phyloP scores from a whole-genome alignment of 1,284 basidiomycete species.

The Sphaerobolus stellatus region DNA sequence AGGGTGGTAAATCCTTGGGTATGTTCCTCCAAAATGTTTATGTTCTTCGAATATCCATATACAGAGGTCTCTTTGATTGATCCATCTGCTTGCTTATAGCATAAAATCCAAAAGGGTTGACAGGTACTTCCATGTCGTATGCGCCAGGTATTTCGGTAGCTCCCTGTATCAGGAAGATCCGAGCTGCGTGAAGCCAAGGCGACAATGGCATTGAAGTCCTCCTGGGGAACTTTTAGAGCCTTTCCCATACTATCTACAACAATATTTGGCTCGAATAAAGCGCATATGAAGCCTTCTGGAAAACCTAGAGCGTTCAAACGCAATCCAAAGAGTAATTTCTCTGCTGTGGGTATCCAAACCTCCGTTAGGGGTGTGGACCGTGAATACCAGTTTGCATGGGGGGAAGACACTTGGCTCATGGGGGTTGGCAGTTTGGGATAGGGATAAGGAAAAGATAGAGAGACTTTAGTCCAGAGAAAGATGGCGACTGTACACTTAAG shows the following conservation, averaged over 20 bases:
- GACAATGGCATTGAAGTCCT: slow-evolving; percentile 37
- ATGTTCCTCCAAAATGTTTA: slow-evolving; percentile 34
- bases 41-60: slow-evolving; percentile 37
- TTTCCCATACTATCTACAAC: slow-evolving; percentile 43
- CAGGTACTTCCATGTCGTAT: slow-evolving; percentile 33
- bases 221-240: slow-evolving; percentile 31
- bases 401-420: too few relatives aligned
- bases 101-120: slow-evolving; percentile 42
- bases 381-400: slow-evolving; percentile 12
- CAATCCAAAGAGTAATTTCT: slow-evolving; percentile 36
- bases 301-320: slow-evolving; percentile 40
- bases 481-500: too few relatives aligned
- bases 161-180: slow-evolving; percentile 31
- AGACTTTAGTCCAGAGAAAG: too few relatives aligned
- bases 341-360: slow-evolving; percentile 34
- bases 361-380: slow-evolving; percentile 31
- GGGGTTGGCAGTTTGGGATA: too few relatives aligned
- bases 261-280: slow-evolving; percentile 40
- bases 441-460: too few relatives aligned
- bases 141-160: slow-evolving; percentile 45
- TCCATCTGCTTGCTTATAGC: slow-evolving; percentile 19
- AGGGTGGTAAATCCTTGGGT: slow-evolving; percentile 36
- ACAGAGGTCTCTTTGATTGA: slow-evolving; percentile 39
- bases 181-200: slow-evolving; percentile 30
- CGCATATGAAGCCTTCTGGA: slow-evolving; percentile 43